phyloP scores from a whole-genome alignment of 768 basidiomycete genomes.

The Imleria badia region DNA sequence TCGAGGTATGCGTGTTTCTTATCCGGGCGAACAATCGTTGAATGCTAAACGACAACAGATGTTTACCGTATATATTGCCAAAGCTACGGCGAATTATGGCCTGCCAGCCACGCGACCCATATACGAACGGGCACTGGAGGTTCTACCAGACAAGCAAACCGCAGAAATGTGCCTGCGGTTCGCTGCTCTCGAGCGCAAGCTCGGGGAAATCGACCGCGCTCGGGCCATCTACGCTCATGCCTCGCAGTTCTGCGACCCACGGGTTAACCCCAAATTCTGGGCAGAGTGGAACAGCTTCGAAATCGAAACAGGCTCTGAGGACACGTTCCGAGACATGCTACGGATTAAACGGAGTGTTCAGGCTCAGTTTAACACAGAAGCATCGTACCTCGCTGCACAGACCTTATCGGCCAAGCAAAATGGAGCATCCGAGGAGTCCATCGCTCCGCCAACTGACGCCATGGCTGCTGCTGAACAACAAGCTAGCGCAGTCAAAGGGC shows the following conservation, averaged over 20 bases:
- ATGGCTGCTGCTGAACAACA: slow-evolving; percentile 86
- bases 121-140: slow-evolving; percentile 93
- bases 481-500: slow-evolving; percentile 53
- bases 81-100: slow-evolving; percentile 94
- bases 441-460: slow-evolving; percentile 55
- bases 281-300: slow-evolving; percentile 96
- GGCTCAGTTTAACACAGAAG: slow-evolving; percentile 98
- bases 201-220: slow-evolving; percentile 98
- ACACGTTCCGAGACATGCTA: slow-evolving; percentile 94
- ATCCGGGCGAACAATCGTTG: background rate
- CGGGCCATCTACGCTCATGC: slow-evolving; percentile 97
- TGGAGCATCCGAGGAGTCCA: slow-evolving; percentile 45
- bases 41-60: slow-evolving; percentile 51
- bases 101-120: slow-evolving; percentile 95
- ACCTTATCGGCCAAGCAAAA: slow-evolving; percentile 70
- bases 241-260: slow-evolving; percentile 97
- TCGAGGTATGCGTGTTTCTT: slow-evolving; percentile 62
- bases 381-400: slow-evolving; percentile 89
- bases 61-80: slow-evolving; percentile 96
- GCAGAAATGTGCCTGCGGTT: slow-evolving; percentile 98
- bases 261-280: slow-evolving; percentile 93
- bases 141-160: slow-evolving; percentile 89
- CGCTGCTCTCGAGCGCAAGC: slow-evolving; percentile 92
- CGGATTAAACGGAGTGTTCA: slow-evolving; percentile 98
- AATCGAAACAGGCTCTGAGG: slow-evolving; percentile 97